Conservation (phyloP, 2,329 filamentous ascomycete species). For the Verticillium alfalfae region DNA sequence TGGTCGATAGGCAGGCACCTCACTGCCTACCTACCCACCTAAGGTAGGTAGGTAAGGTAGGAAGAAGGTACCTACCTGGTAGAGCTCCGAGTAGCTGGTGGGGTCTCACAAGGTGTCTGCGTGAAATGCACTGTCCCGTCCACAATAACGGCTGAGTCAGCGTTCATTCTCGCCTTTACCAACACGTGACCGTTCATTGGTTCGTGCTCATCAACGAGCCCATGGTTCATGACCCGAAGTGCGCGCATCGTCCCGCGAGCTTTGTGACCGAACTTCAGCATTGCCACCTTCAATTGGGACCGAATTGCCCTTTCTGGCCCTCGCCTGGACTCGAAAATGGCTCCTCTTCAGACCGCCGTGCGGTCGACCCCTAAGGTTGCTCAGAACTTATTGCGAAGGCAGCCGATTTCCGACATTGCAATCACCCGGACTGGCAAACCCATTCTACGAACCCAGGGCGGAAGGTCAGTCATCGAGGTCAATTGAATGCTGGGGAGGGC, state of each 20-base stretch:
- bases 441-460: conserved; percentile 81
- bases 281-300: conserved; percentile 14
- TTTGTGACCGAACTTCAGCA: not conserved
- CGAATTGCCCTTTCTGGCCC: conserved; percentile 3
- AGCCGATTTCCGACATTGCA: conserved; percentile 70
- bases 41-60: no score
- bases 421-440: conserved; percentile 97
- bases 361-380: conserved; percentile 45
- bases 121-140: not conserved
- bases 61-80: no score
- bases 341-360: conserved; percentile 49
- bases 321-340: conserved; percentile 36
- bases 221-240: not conserved
- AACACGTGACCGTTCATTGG: conserved; percentile 4
- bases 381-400: conserved; percentile 42
- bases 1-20: no score
- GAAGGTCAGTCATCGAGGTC: conserved; percentile 59
- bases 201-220: not conserved
- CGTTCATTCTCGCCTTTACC: not conserved
- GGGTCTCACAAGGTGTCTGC: no score
- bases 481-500: conserved; percentile 14
- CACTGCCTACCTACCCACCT: no score
- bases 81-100: no score
- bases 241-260: conserved; percentile 10
- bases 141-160: not conserved